Evolutionary conservation across 192 early-diverging fungal species (phyloP).

Genomic region (Gamsiella multidivaricata): DNA sequence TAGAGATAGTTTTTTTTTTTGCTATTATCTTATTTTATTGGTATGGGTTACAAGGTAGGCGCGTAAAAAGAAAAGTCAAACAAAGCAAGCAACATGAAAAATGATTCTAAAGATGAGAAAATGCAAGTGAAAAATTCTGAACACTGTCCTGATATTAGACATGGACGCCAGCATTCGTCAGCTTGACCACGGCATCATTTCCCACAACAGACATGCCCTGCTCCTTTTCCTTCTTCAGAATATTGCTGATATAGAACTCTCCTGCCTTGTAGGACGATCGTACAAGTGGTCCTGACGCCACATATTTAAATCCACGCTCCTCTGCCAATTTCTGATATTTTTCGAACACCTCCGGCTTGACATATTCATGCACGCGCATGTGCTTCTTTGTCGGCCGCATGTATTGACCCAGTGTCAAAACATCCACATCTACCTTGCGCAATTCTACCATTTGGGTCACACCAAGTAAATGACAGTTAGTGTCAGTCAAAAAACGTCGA

Average conservation of each 20-base stretch:
- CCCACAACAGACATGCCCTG: conserved; percentile 23
- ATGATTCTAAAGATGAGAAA: no score
- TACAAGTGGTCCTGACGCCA: conserved; percentile 95
- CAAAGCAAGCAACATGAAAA: no score
- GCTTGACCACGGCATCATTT: conserved; percentile 50
- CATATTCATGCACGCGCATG: conserved; percentile 97
- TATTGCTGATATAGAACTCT: conserved; percentile 95
- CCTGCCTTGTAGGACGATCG: conserved; percentile 97
- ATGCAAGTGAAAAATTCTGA: no score
- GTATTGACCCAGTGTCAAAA: conserved; percentile 98
- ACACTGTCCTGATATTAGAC: no score
- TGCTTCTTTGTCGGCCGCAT: conserved; percentile 99
- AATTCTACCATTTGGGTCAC: conserved; percentile 59
- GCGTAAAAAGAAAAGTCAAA: no score
- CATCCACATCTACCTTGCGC: conserved; percentile 86
- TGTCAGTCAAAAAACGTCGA: not conserved
- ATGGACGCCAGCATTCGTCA: conserved; percentile 39
- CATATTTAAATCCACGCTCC: conserved; percentile 92
- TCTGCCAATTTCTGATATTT: conserved; percentile 85
- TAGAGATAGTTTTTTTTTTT: no score
- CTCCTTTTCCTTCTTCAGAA: conserved; percentile 68
- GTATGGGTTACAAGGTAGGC: no score
- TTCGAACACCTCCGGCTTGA: conserved; percentile 91
- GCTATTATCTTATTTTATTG: no score
- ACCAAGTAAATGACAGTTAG: not conserved